A percentile compares a stretch with the other conserved stretches of the same genome.
Evolutionary conservation across 106 monocot genomes (phyloP).

Genomic region (Ottelia alismoides): DNA sequence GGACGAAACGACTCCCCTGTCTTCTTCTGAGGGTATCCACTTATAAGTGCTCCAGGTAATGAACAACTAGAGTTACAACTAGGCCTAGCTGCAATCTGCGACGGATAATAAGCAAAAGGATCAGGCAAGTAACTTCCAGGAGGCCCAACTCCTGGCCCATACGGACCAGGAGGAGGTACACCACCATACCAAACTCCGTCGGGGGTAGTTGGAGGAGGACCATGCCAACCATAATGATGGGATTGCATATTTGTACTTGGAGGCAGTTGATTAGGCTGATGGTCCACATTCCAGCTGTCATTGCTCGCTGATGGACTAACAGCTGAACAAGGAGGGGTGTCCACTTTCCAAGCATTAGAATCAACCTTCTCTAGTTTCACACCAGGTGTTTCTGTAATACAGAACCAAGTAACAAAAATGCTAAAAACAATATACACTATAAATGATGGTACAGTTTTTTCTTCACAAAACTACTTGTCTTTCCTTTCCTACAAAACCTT

Average conservation of each 20-base stretch:
- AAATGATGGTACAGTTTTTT: no score
- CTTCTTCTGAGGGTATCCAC: constrained; percentile 27
- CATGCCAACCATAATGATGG: constrained; percentile 53
- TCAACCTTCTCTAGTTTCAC: constrained; percentile 15
- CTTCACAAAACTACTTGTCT: no score
- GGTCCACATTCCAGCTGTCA: constrained; percentile 41
- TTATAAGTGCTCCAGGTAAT: no score
- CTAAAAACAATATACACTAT: no score
- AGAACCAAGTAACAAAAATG: no score
- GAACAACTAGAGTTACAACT: constrained; percentile 18
- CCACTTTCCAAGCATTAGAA: constrained; percentile 27
- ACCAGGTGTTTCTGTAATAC: no score
- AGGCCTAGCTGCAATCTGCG: constrained; percentile 27
- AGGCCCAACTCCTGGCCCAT: constrained; percentile 27
- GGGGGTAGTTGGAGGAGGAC: constrained; percentile 32
- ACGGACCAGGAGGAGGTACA: constrained; percentile 36
- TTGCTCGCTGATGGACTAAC: constrained; percentile 10
- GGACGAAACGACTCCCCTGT: constrained; percentile 36
- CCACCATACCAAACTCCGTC: constrained; percentile 63
- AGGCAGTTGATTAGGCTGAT: constrained; percentile 17
- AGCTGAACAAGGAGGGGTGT: constrained; percentile 12
- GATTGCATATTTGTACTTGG: constrained; percentile 23
- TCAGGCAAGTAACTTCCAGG: constrained; percentile 46
- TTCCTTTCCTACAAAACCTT: no score
- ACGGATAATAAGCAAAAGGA: constrained; percentile 42